Evolutionary conservation across 345 rosid species (phyloP).

Genomic region (Populus simonii): DNA sequence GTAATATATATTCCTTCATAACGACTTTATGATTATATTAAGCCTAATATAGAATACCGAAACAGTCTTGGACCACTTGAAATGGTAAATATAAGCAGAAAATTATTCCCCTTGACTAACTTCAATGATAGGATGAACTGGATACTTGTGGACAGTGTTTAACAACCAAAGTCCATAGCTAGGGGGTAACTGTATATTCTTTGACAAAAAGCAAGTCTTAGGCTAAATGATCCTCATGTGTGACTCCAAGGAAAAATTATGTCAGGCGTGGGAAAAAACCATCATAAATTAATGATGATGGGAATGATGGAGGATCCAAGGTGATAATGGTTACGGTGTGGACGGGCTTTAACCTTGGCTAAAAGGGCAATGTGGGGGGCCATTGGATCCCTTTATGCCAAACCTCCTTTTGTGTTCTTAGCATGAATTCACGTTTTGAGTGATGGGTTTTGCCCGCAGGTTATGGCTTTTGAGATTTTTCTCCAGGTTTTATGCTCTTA

Average conservation of each 20-base stretch:
- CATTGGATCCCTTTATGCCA: conserved; percentile 22
- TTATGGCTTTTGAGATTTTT: conserved; percentile 20
- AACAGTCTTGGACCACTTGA: too few relatives aligned
- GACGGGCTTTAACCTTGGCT: conserved; percentile 14
- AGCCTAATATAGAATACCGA: too few relatives aligned
- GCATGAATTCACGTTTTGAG: conserved; percentile 15
- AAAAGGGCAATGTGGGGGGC: conserved; percentile 26
- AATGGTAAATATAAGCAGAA: background rate
- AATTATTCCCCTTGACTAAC: too few relatives aligned
- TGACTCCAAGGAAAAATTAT: background rate
- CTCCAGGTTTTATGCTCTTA: conserved; percentile 63
- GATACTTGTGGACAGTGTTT: background rate
- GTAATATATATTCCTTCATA: too few relatives aligned
- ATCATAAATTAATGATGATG: conserved; percentile 62
- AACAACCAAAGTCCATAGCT: background rate
- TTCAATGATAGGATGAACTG: background rate
- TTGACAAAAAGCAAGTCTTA: conserved; percentile 7
- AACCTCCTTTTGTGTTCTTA: background rate
- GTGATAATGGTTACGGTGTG: conserved; percentile 19
- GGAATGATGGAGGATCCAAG: conserved; percentile 18
- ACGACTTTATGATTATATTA: too few relatives aligned
- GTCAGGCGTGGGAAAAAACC: conserved; percentile 51
- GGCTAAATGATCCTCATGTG: conserved; percentile 23
- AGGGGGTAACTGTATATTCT: background rate
- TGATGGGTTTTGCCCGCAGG: background rate